Evolutionary conservation across 768 basidiomycete species (phyloP), one percentile per base, ranked within the genome.

Genomic region (Guyanaporus albipodus): DNA sequence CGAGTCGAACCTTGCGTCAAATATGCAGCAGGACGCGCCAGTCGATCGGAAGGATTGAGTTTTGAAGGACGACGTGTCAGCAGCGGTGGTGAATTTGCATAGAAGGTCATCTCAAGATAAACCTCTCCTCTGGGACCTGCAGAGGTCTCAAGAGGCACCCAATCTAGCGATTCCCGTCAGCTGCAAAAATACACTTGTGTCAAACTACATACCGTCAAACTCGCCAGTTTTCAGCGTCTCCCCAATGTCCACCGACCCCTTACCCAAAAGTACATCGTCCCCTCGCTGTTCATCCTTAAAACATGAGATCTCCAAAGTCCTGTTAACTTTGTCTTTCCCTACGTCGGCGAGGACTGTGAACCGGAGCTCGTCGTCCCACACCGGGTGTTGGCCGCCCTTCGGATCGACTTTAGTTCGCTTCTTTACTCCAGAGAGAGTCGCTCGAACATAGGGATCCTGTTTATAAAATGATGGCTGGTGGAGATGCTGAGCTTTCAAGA

Each of bases 51-150:
- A 17, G 76, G 73, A 1, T 61, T 61, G 10, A 82, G 57, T 53
- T 82, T 83, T 19, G 81, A 78, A 36, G 79, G 74, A 21, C 77
- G 71, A 45, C 78, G 71, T 22, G 59, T 62, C 32, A 80, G 56
- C 26, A 82, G 67, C n/a, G 75, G 71, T 8, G 83, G 80, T 4
- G 74, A 77, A 44, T 85, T 81, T 4, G 91, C 78, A 66, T 81
- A 97, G 71, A 83, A 97, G 2, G 94, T 97, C 81, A 96, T 86
- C 65, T 97, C 94, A 14, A 96, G 75, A 62, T 89, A 96, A 9
- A 95, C 54, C 44, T 96, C 90, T 6, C 94, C 94, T 19, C 88
- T 81, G 42, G 80, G 73, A 8, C 80, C 76, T 3, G 80, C 82
- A 38, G 79, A 77, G 26, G 75, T 67, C 45, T 73, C 68, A 35